Base-by-base conservation (phyloP, 1,284 basidiomycete genomes). In the Papiliotrema nemorosa region DNA sequence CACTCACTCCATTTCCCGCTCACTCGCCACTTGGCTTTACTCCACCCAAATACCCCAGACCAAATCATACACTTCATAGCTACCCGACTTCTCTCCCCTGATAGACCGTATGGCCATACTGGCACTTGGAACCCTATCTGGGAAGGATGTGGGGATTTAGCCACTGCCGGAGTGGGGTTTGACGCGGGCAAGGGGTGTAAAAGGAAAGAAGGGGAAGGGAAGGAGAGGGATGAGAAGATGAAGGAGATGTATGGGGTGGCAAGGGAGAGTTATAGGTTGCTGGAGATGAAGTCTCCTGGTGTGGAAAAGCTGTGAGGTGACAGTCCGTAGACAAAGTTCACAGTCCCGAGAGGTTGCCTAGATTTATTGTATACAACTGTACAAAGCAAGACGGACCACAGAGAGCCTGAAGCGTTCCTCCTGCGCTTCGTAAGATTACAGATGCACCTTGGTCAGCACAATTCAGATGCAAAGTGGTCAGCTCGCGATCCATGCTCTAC, bases 181-280 rank as follows among this genome's bases (percentile, higher is more conserved):
- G 64, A 67, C 7, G 64, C 64, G 12, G 36, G 44, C 2, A 64
- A 60, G 42, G 57, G 59, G 2, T 52, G 43, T 34, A 39, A 53
- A 13, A 49, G 45, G 37, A 36, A 55, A 44, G 44, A 47, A 33
- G 54, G 57, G 7, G 41, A 51, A 24, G 63, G 64, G 10, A 55
- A 53, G 34, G 39, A 58, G 44, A 27, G 36, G 37, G 65, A 67
- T 52, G 37, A 57, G 50, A 50, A 43, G 44, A 35, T 67, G 44
- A 59, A 62, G 49, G 50, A 44, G 50, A 65, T 65, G 63, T 67
- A 65, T 41, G 49, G 13, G 6, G 58, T 47, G 10, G 65, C 65
- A 2, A 62, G 58, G 47, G 35, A 49, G 52, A 67, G 65, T 44
- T 67, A 29, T 14, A 41, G 14, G 46, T 3, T 34, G 26, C 34